Base-by-base conservation (phyloP, 2,329 filamentous ascomycete species). In the Cladophialophora yegresii region DNA sequence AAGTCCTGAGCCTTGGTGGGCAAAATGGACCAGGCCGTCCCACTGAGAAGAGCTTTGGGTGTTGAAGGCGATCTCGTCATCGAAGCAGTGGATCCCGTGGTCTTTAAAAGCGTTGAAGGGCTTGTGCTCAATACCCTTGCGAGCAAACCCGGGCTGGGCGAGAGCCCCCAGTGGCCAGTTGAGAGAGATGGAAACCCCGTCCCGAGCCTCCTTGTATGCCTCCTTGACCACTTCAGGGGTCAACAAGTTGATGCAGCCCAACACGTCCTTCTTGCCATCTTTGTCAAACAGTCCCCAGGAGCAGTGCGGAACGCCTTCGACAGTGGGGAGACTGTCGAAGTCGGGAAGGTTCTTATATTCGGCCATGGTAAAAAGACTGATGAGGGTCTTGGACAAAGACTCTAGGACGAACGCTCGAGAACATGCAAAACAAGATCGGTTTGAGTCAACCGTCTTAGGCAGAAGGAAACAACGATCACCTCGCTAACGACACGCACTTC, bases 211-310 rank as follows among this genome's bases (percentile, higher is more conserved):
- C 20, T 55, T 55, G 9, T 73, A 75, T 0, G 79, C 79, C 9
- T 73, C 70, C 9, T 72, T 72, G n/a, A 56, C 12, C 12, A 80
- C 75, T 12, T 74, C 75, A 13, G 79, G 77, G 0, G 82, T 85
- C 58, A 85, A 75, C 6, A 84, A 75, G 70, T 85, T 85, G 1
- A 85, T 74, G 68, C 79, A 82, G 22, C 83, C 83, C 8, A 83
- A 75, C 64, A 84, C 74, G 61, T 85, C 83, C 2, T 75, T 32
- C 30, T 32, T 32, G 30, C 30, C 30, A 63, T 3, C 75, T 69
- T 54, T 54, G 50, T 54, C 50, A 32, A 54, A 85, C 2, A 84
- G 77, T 0, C 82, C 82, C 83, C 83, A 85, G 4, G 83, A 81
- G 20, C 54, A 59, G 50, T 54, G 26, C 10, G 50, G 50, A 13